Percentiles rank a stretch among this genome's conserved stretches.
phyloP scores from a whole-genome alignment of 2,329 filamentous ascomycete genomes.

The Apiospora rasikravindrae region DNA sequence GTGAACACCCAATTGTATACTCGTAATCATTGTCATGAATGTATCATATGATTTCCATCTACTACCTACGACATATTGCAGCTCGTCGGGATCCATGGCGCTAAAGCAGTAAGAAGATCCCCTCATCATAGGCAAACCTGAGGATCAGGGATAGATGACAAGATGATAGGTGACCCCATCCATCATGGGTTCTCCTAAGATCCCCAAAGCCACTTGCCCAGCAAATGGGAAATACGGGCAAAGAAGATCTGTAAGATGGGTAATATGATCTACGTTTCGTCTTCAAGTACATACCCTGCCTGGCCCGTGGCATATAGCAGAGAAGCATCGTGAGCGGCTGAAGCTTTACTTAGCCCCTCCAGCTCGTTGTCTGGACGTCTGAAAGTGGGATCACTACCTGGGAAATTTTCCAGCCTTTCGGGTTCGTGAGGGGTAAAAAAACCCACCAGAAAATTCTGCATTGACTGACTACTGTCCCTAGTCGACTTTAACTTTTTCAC shows the following conservation, averaged over 20 bases:
- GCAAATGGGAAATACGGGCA: not conserved
- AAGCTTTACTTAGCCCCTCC: not conserved
- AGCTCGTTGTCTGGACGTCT: not conserved
- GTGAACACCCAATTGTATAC: not conserved
- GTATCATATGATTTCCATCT: not conserved
- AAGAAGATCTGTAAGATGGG: not conserved
- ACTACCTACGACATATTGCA: not conserved
- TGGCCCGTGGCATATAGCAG: not conserved
- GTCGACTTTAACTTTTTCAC: not conserved
- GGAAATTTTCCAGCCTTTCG: not conserved
- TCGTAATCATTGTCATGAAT: not conserved
- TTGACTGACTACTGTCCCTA: not conserved
- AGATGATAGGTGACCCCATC: not conserved
- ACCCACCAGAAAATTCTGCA: constrained; percentile 3
- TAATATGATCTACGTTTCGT: not conserved
- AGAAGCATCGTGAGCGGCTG: not conserved
- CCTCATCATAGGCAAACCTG: not conserved
- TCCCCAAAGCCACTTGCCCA: not conserved
- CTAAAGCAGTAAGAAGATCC: not conserved
- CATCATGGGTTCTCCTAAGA: too few species aligned
- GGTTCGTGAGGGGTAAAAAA: not conserved
- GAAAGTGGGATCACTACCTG: not conserved
- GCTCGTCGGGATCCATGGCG: not conserved
- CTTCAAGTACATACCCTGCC: not conserved
- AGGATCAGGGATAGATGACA: not conserved